Evolutionary conservation across 1,284 basidiomycete species (phyloP), one percentile per base, ranked within the genome.

Genomic region (Apiotrichum akiyoshidainum): DNA sequence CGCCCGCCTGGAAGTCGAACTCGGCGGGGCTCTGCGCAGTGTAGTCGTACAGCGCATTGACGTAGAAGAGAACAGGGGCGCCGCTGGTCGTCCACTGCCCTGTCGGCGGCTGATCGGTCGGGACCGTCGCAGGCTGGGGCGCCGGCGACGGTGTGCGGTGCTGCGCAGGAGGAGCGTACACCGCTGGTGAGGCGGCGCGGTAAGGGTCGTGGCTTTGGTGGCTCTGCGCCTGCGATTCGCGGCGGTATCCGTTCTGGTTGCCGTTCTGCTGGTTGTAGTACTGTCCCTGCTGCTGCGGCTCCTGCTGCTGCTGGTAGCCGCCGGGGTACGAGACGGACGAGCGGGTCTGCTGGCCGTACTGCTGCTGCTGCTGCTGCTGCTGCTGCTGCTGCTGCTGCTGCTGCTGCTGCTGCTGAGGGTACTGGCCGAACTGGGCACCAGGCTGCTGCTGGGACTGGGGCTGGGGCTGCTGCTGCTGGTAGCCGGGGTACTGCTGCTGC

Each of bases 31-130:
- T 90, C 19, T 88, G 87, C 22, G 93, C 92, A 16, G 80, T 78
- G 70, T 97, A 97, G 74, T 96, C 91, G 75, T 93, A 97, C 68
- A 97, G 78, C 39, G 94, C 94, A 81, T 90, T 90, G 61, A 95
- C 92, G 52, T 76, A 78, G 66, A 78, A 78, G 46, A 78, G 58
- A 7, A 78, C 70, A 1, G 76, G 77, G 45, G 70, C 63, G 41
- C 75, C 75, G 2, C 68, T 75, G 11, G 74, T 73, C 8, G 69
- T 68, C 70, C 75, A 77, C 61, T 77, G 76, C 21, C 72, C 78
- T n/a, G 74, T 78, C 44, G 74, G 75, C 26, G 22, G 22, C n/a
- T 66, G 72, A 4, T 69, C 66, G 48, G 75, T 71, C 11, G 77
- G 77, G 1, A 72, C 66, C 21, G 65, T 16, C 11, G 12, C 37